phyloP scores from a whole-genome alignment of 1,284 basidiomycete genomes.

The Ustilago cynodontis region DNA sequence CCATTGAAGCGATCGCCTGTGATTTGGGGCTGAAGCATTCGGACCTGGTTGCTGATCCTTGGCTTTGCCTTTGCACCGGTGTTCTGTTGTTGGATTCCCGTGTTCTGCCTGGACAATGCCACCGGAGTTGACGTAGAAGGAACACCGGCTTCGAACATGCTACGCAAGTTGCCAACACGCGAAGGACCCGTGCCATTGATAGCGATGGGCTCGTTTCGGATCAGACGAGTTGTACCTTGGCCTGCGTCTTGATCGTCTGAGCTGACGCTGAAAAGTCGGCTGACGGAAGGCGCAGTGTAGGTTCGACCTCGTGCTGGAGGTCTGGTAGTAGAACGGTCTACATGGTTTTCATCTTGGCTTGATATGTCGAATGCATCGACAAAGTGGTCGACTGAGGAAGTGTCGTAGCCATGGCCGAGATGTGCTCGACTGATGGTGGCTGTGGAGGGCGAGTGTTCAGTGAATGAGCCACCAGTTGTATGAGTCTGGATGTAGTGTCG shows the following conservation, averaged over 20 bases:
- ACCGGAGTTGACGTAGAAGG: slow-evolving; percentile 7
- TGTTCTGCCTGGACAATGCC: slow-evolving; percentile 33
- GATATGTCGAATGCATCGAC: slow-evolving; percentile 37
- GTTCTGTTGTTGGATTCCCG: slow-evolving; percentile 15
- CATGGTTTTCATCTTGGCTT: slow-evolving; percentile 27
- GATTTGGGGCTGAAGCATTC: slow-evolving; percentile 55
- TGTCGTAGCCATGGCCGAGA: slow-evolving; percentile 43
- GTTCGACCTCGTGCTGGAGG: slow-evolving; percentile 33
- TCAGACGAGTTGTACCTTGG: slow-evolving; percentile 27
- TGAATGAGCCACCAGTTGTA: slow-evolving; percentile 47
- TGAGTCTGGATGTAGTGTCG: slow-evolving; percentile 55
- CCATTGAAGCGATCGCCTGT: slow-evolving; percentile 48
- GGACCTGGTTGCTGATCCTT: slow-evolving; percentile 46
- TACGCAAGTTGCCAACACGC: slow-evolving; percentile 40
- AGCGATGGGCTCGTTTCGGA: slow-evolving; percentile 42
- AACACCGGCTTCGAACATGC: slow-evolving; percentile 38
- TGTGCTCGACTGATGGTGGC: slow-evolving; percentile 37
- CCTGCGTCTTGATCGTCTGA: slow-evolving; percentile 18
- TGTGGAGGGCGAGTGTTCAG: slow-evolving; percentile 23
- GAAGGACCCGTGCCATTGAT: slow-evolving; percentile 43
- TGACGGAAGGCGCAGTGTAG: slow-evolving; percentile 48
- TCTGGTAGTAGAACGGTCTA: not conserved
- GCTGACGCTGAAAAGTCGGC: slow-evolving; percentile 26
- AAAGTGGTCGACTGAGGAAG: slow-evolving; percentile 32
- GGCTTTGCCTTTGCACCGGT: slow-evolving; percentile 28